A percentile compares a stretch with the other conserved stretches of the same genome.
phyloP scores from a whole-genome alignment of 2,329 filamentous ascomycete genomes.

The Eurotiales sp. region DNA sequence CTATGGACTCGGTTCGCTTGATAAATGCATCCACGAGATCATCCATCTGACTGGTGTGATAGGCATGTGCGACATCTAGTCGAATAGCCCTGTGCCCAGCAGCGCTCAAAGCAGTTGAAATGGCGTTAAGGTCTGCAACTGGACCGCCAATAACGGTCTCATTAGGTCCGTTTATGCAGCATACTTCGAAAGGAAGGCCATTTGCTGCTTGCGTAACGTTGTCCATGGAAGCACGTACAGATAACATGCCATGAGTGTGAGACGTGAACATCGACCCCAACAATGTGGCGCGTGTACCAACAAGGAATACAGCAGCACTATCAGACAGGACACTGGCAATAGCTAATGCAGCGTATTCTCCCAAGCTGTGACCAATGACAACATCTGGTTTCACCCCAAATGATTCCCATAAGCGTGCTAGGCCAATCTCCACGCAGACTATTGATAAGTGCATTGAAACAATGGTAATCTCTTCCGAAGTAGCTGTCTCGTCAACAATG shows the following conservation, averaged over 20 bases:
- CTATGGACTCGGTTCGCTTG: conserved; percentile 31
- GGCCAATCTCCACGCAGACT: conserved; percentile 29
- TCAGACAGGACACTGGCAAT: conserved; percentile 27
- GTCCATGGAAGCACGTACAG: not conserved
- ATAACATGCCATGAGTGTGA: conserved; percentile 6
- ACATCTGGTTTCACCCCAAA: conserved; percentile 28
- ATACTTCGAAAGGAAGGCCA: conserved; percentile 13
- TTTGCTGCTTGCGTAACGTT: not conserved
- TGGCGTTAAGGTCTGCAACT: conserved; percentile 30
- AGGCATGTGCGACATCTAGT: conserved; percentile 43
- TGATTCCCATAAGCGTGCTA: conserved; percentile 27
- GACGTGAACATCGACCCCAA: conserved; percentile 15
- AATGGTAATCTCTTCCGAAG: conserved; percentile 14
- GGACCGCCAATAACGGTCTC: conserved; percentile 43
- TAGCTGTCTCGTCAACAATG: conserved; percentile 17
- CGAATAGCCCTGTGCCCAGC: conserved; percentile 37
- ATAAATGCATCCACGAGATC: conserved; percentile 35
- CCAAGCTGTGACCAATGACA: conserved; percentile 32
- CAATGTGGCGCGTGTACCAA: conserved; percentile 27
- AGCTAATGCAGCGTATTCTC: conserved; percentile 30
- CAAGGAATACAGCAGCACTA: conserved; percentile 27
- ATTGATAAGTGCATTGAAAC: conserved; percentile 29
- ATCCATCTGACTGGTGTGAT: conserved; percentile 38
- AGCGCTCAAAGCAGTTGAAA: conserved; percentile 31
- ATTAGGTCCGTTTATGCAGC: conserved; percentile 41